These are phyloP conservation scores for Serendipita vermifera DNA, from an alignment of 768 basidiomycete genomes.

Conservation along the genomic window DNA sequence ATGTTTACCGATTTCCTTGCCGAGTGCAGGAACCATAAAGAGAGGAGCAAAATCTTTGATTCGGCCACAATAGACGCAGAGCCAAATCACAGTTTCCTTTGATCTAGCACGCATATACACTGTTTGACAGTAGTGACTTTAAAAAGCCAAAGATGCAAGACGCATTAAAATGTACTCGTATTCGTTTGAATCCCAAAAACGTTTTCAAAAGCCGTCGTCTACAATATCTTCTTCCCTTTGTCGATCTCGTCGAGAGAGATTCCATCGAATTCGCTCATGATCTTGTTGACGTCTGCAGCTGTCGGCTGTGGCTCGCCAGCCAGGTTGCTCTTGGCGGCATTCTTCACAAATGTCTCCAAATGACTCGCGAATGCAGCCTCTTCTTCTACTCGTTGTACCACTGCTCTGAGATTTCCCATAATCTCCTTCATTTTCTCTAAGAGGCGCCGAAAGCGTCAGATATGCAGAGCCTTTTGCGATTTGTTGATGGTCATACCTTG, in stretches of 20 bases:
- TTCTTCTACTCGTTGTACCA: background rate
- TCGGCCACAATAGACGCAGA: background rate
- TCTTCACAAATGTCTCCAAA: background rate
- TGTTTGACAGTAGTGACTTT: too few relatives aligned
- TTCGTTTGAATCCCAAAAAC: too few relatives aligned
- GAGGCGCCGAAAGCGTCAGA: background rate
- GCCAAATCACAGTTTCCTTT: too few relatives aligned
- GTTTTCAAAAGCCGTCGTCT: too few relatives aligned
- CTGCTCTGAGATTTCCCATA: background rate
- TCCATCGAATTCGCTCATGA: background rate
- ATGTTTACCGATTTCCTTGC: slow-evolving; percentile 7
- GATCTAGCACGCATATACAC: too few relatives aligned
- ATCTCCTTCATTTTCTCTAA: background rate
- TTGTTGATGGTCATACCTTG: background rate
- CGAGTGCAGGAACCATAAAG: background rate
- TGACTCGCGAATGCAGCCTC: background rate
- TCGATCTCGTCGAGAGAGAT: background rate
- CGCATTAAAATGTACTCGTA: too few relatives aligned
- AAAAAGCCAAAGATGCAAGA: too few relatives aligned
- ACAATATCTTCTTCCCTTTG: too few relatives aligned
- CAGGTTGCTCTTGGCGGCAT: background rate
- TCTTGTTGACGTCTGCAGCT: background rate
- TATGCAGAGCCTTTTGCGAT: background rate
- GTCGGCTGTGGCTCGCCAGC: slow-evolving; percentile 1
- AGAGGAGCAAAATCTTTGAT: background rate